Percentiles rank a stretch among this genome's conserved stretches.
Evolutionary conservation across 1,139 yeast species (phyloP).

Genomic region (Saccharomyces hybrid): DNA sequence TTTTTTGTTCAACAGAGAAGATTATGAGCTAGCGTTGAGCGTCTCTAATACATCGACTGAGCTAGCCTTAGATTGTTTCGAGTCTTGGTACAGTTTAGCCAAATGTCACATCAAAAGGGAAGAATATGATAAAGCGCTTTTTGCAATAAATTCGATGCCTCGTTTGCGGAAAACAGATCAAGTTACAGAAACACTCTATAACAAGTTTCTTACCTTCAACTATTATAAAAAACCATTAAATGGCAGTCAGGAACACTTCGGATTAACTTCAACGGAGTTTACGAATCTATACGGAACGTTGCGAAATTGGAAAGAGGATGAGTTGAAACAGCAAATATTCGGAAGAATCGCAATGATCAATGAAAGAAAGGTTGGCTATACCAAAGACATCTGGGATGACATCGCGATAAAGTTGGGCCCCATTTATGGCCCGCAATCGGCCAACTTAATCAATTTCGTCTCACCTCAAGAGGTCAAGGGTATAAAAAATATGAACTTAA

Average conservation of each 20-base stretch:
- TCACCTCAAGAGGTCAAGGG: slow-evolving; percentile 38
- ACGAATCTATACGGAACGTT: slow-evolving; percentile 46
- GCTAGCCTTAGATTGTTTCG: slow-evolving; percentile 76
- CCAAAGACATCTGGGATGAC: slow-evolving; percentile 39
- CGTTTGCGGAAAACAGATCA: slow-evolving; percentile 29
- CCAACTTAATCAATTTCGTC: slow-evolving; percentile 37
- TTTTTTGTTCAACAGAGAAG: slow-evolving; percentile 56
- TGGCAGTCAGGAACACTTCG: slow-evolving; percentile 40
- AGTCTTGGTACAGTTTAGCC: slow-evolving; percentile 71
- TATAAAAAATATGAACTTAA: slow-evolving; percentile 55
- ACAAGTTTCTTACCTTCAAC: slow-evolving; percentile 10
- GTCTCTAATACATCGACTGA: slow-evolving; percentile 69
- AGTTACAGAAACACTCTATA: slow-evolving; percentile 15
- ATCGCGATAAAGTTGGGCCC: slow-evolving; percentile 35
- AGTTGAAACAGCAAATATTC: slow-evolving; percentile 32
- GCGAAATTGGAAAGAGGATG: slow-evolving; percentile 21
- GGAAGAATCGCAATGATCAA: slow-evolving; percentile 56
- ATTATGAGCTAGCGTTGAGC: slow-evolving; percentile 63
- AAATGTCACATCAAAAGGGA: slow-evolving; percentile 61
- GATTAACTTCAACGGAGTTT: slow-evolving; percentile 53
- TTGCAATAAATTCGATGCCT: slow-evolving; percentile 85
- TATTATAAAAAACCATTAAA: slow-evolving; percentile 25
- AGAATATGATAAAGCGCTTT: slow-evolving; percentile 67
- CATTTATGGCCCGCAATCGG: slow-evolving; percentile 53
- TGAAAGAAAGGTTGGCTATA: slow-evolving; percentile 13